These are phyloP conservation scores for Neurospora tetraspora DNA, from an alignment of 495 filamentous ascomycete species.

Conservation along the genomic window DNA sequence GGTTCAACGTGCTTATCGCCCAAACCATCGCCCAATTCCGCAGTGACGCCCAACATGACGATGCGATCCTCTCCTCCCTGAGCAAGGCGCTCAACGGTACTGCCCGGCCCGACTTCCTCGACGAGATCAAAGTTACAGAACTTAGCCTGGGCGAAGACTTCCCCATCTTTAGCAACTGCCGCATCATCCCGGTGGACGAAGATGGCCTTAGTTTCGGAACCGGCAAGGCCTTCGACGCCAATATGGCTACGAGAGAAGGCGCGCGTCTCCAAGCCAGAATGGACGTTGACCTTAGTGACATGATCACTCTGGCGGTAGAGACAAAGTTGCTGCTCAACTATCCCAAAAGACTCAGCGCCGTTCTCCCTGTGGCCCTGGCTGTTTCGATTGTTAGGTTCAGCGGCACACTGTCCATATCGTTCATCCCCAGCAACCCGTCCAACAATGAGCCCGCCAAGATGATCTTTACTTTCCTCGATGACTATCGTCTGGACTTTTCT, in stretches of 20 bases:
- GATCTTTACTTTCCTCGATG: slow-evolving; percentile 88
- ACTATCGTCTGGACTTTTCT: slow-evolving; percentile 88
- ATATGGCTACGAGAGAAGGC: slow-evolving; percentile 45
- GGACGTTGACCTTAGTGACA: slow-evolving; percentile 94
- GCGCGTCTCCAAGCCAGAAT: slow-evolving; percentile 80
- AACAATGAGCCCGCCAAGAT: slow-evolving; percentile 63
- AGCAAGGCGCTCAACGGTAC: slow-evolving; percentile 75
- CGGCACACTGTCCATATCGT: slow-evolving; percentile 84
- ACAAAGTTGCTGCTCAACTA: slow-evolving; percentile 92
- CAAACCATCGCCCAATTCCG: slow-evolving; percentile 95
- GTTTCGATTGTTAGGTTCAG: slow-evolving; percentile 90
- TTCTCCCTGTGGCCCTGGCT: slow-evolving; percentile 85
- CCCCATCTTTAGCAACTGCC: slow-evolving; percentile 96
- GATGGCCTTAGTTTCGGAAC: slow-evolving; percentile 41
- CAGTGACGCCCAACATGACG: slow-evolving; percentile 78
- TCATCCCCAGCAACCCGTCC: slow-evolving; percentile 59
- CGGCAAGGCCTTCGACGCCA: slow-evolving; percentile 36
- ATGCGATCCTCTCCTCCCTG: slow-evolving; percentile 91
- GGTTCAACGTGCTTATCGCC: slow-evolving; percentile 97
- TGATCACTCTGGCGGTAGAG: slow-evolving; percentile 87
- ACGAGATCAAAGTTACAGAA: slow-evolving; percentile 88
- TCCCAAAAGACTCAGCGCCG: slow-evolving; percentile 75
- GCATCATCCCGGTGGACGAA: slow-evolving; percentile 78
- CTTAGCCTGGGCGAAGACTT: slow-evolving; percentile 92
- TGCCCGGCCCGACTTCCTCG: slow-evolving; percentile 80